phyloP scores from a whole-genome alignment of 2,329 filamentous ascomycete genomes.

The Plenodomus lindquistii region DNA sequence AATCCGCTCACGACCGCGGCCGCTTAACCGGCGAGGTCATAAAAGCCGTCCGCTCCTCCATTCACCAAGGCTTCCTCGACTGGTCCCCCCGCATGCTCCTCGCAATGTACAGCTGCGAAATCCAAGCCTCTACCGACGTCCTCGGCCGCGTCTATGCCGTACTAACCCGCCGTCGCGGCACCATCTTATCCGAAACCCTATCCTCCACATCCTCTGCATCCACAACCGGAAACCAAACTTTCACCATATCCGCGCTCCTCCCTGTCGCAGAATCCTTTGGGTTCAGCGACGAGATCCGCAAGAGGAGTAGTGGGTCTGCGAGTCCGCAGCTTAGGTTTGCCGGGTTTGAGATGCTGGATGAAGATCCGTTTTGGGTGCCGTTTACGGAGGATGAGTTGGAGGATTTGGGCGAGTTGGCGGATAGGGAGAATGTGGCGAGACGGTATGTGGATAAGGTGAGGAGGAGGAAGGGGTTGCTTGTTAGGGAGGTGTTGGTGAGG shows the following conservation, averaged over 20 bases:
- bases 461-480: slow-evolving; percentile 81
- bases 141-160: slow-evolving; percentile 94
- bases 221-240: slow-evolving; percentile 90
- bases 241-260: slow-evolving; percentile 84
- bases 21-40: slow-evolving; percentile 92
- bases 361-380: slow-evolving; percentile 97
- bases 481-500: slow-evolving; percentile 70
- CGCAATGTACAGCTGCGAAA: slow-evolving; percentile 97
- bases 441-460: slow-evolving; percentile 91
- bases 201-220: slow-evolving; percentile 96
- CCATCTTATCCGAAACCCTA: slow-evolving; percentile 86
- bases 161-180: slow-evolving; percentile 90
- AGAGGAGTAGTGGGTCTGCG: slow-evolving; percentile 86
- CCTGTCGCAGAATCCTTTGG: slow-evolving; percentile 96
- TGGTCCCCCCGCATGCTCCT: slow-evolving; percentile 95
- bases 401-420: slow-evolving; percentile 90
- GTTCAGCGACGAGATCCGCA: slow-evolving; percentile 94
- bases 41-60: slow-evolving; percentile 81
- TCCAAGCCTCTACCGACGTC: slow-evolving; percentile 94
- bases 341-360: slow-evolving; percentile 88
- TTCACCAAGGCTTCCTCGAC: slow-evolving; percentile 85
- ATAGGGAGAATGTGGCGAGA: slow-evolving; percentile 95
- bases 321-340: slow-evolving; percentile 92
- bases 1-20: slow-evolving; percentile 66
- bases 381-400: slow-evolving; percentile 96